These are phyloP conservation scores for Botrytis medusae DNA, from an alignment of 2,329 filamentous ascomycete genomes.

Conservation along the genomic window DNA sequence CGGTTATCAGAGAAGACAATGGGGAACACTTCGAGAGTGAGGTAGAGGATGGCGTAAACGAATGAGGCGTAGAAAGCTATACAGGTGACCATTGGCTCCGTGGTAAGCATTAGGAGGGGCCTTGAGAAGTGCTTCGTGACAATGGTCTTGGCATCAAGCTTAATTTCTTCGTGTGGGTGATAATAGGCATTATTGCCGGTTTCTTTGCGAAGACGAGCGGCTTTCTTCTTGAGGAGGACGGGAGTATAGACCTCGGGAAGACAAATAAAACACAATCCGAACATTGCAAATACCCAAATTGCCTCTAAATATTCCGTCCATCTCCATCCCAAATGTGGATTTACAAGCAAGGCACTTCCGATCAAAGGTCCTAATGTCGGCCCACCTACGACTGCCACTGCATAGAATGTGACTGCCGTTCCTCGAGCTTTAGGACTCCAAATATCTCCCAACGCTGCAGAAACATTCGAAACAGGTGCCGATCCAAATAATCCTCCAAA, in stretches of 20 bases:
- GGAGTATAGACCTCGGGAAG: slow-evolving; percentile 49
- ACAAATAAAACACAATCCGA: slow-evolving; percentile 43
- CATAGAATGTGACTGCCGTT: slow-evolving; percentile 62
- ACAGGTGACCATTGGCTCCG: slow-evolving; percentile 61
- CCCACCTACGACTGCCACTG: slow-evolving; percentile 42
- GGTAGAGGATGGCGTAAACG: slow-evolving; percentile 68
- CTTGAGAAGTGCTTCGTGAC: slow-evolving; percentile 37
- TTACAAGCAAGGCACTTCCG: slow-evolving; percentile 36
- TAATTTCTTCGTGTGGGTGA: slow-evolving; percentile 35
- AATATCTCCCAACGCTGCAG: slow-evolving; percentile 62
- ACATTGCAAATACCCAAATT: slow-evolving; percentile 46
- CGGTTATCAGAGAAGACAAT: slow-evolving; percentile 65
- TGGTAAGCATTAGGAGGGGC: slow-evolving; percentile 50
- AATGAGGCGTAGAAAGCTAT: slow-evolving; percentile 71
- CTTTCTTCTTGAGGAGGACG: slow-evolving; percentile 46
- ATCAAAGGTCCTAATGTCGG: slow-evolving; percentile 40
- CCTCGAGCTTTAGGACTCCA: slow-evolving; percentile 55
- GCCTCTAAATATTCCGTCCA: slow-evolving; percentile 42
- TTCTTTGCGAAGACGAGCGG: slow-evolving; percentile 40
- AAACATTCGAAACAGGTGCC: slow-evolving; percentile 61
- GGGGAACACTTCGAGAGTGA: slow-evolving; percentile 57
- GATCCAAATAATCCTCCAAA: slow-evolving; percentile 63
- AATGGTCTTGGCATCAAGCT: slow-evolving; percentile 34
- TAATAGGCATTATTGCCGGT: slow-evolving; percentile 33
- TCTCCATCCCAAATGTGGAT: slow-evolving; percentile 43